Evolutionary conservation across 176 grass and related monocot genomes (phyloP).

Genomic region (Triticum urartu): DNA sequence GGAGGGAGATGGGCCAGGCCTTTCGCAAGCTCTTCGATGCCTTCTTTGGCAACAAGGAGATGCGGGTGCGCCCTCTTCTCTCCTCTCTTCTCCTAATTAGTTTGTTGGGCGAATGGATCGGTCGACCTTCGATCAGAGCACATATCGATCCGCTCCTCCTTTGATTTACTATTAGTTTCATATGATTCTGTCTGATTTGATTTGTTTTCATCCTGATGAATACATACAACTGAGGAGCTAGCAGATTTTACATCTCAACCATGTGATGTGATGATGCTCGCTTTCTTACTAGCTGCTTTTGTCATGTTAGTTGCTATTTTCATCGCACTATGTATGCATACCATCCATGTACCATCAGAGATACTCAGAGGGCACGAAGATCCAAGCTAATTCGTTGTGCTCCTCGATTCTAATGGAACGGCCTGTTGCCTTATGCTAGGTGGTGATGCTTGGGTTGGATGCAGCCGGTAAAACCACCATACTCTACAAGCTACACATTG

Average conservation of each 20-base stretch:
- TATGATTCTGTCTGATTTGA: background rate
- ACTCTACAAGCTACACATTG: slow-evolving; percentile 94
- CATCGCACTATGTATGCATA: background rate
- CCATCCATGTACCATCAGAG: background rate
- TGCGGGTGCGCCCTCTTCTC: slow-evolving; percentile 54
- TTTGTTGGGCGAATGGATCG: background rate
- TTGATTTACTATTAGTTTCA: background rate
- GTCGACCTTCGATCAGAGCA: background rate
- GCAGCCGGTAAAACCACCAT: slow-evolving; percentile 98
- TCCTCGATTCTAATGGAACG: background rate
- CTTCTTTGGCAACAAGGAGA: slow-evolving; percentile 96
- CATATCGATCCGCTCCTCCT: background rate
- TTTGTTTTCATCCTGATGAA: background rate
- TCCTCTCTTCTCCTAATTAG: background rate
- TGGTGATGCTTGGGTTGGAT: slow-evolving; percentile 97
- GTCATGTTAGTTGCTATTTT: background rate
- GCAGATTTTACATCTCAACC: background rate
- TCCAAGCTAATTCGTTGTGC: background rate
- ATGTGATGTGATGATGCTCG: background rate
- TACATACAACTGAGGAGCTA: background rate
- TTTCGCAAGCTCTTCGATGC: slow-evolving; percentile 98
- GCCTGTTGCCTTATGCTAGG: slow-evolving; percentile 34
- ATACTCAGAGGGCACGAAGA: background rate
- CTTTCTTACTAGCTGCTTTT: background rate
- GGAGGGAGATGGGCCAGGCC: slow-evolving; percentile 80